Conservation (phyloP, 768 basidiomycete species). For the Calocybe cyanea region DNA sequence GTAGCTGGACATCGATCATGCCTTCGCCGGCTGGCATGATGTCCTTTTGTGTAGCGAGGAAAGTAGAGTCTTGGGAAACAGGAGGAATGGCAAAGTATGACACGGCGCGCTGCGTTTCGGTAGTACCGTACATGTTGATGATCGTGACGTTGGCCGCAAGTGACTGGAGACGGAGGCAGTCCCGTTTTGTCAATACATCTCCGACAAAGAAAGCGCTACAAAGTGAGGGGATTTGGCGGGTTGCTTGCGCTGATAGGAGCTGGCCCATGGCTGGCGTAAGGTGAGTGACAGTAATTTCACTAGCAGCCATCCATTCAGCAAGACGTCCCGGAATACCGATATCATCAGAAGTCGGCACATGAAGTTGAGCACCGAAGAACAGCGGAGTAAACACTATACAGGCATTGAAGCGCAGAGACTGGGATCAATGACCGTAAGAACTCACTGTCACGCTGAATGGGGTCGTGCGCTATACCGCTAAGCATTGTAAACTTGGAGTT, state of each 20-base stretch:
- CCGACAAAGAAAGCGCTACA: slow-evolving; percentile 96
- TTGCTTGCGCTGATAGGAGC: slow-evolving; percentile 75
- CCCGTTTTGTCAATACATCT: slow-evolving; percentile 97
- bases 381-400: slow-evolving; percentile 91
- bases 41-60: slow-evolving; percentile 92
- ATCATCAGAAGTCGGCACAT: slow-evolving; percentile 95
- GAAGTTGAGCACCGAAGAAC: slow-evolving; percentile 93
- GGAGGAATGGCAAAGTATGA: slow-evolving; percentile 94
- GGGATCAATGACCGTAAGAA: slow-evolving; percentile 14
- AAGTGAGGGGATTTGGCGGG: slow-evolving; percentile 85
- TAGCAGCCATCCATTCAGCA: slow-evolving; percentile 97
- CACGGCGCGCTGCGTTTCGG: slow-evolving; percentile 97
- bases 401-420: slow-evolving; percentile 2
- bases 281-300: slow-evolving; percentile 91
- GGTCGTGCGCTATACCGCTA: slow-evolving; percentile 98
- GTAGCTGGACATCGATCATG: slow-evolving; percentile 96
- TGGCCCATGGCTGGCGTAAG: slow-evolving; percentile 99
- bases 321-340: slow-evolving; percentile 95
- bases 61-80: slow-evolving; percentile 78
- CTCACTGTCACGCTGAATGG: slow-evolving; percentile 97
- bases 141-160: slow-evolving; percentile 91
- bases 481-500: slow-evolving; percentile 95
- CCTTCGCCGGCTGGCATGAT: slow-evolving; percentile 97
- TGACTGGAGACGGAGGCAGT: slow-evolving; percentile 90
- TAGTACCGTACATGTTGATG: slow-evolving; percentile 99